A percentile compares a stretch with the other conserved stretches of the same genome.
These are phyloP conservation scores for Candida sanyaensis DNA, from an alignment of 1,139 yeast species.

Conservation along the genomic window DNA sequence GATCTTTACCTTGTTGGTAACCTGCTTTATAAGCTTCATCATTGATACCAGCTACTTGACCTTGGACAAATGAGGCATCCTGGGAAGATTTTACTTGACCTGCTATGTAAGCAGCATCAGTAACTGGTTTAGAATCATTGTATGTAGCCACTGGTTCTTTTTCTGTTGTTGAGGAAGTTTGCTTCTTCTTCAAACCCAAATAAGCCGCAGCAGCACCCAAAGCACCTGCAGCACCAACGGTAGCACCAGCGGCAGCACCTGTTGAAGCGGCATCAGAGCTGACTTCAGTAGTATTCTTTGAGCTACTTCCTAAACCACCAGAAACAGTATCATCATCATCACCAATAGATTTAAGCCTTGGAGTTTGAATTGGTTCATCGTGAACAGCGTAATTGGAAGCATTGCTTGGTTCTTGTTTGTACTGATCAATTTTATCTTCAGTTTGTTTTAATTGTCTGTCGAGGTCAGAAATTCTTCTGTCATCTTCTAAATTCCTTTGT, in stretches of 20 bases:
- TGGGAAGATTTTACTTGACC: conserved; percentile 1
- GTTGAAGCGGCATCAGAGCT: background rate
- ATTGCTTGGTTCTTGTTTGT: conserved; percentile 14
- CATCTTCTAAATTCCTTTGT: conserved; percentile 6
- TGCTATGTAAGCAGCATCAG: background rate
- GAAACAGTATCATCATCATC: conserved; percentile 6
- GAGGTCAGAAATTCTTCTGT: conserved; percentile 12
- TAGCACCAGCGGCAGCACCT: conserved; percentile 13
- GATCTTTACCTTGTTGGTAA: conserved; percentile 8
- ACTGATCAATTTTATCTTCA: conserved; percentile 10
- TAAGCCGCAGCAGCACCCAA: conserved; percentile 15
- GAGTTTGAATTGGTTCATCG: conserved; percentile 17
- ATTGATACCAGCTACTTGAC: conserved; percentile 5
- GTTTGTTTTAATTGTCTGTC: conserved; percentile 12
- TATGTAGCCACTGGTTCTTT: background rate
- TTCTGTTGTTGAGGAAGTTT: background rate
- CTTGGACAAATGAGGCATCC: conserved; percentile 5
- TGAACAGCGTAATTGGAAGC: conserved; percentile 20
- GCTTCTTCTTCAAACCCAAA: conserved; percentile 9
- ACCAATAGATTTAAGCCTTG: conserved; percentile 11
- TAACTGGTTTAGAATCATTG: background rate
- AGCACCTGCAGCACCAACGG: conserved; percentile 15
- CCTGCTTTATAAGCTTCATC: conserved; percentile 11
- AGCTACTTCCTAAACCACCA: background rate
- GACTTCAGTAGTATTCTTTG: conserved; percentile 9